Percentiles rank a stretch among this genome's conserved stretches.
phyloP scores from a whole-genome alignment of 78 protist species.

The Dictyostelium capitatum region DNA sequence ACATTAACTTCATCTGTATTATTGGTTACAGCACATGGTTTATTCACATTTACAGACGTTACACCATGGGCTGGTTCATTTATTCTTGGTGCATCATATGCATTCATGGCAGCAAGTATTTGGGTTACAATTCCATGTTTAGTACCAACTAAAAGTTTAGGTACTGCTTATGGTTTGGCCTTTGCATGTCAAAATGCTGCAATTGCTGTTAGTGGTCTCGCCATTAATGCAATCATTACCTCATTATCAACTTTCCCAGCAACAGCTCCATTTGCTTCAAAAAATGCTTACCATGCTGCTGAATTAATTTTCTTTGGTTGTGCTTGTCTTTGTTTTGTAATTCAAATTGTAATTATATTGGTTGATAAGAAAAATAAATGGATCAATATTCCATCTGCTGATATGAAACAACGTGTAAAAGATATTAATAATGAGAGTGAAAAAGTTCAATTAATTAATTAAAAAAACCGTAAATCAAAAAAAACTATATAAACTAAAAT shows the following conservation, averaged over 20 bases:
- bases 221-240: constrained; percentile 40
- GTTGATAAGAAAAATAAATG: constrained; percentile 37
- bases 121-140: constrained; percentile 72
- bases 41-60: constrained; percentile 22
- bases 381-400: constrained; percentile 54
- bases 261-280: background rate
- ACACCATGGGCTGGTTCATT: constrained; percentile 55
- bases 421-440: background rate
- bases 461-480: background rate
- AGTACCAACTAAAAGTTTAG: constrained; percentile 59
- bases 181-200: constrained; percentile 82
- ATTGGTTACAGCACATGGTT: constrained; percentile 27
- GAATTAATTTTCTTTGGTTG: constrained; percentile 24
- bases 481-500: background rate
- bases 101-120: constrained; percentile 68
- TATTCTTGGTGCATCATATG: constrained; percentile 63
- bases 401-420: constrained; percentile 43
- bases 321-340: constrained; percentile 15
- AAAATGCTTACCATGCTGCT: constrained; percentile 1
- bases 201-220: constrained; percentile 28
- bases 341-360: background rate
- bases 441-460: constrained; percentile 9
- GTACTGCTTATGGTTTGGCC: constrained; percentile 77
- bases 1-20: constrained; percentile 15
- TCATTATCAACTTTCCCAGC: background rate